phyloP scores from a whole-genome alignment of 2,329 filamentous ascomycete genomes.

The Colletotrichum sp. region DNA sequence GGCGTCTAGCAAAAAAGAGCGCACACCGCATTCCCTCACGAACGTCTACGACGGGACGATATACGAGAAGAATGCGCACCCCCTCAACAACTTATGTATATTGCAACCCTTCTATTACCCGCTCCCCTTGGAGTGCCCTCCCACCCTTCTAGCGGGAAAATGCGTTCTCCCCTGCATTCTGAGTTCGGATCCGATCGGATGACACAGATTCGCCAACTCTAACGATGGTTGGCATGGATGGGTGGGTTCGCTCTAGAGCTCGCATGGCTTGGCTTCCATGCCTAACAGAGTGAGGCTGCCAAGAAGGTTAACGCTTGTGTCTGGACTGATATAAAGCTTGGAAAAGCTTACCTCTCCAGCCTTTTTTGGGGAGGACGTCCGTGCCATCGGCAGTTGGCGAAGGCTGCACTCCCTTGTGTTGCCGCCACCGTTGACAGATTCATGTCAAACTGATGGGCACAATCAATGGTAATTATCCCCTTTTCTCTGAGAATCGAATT shows the following conservation, averaged over 20 bases:
- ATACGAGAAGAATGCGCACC: neutral
- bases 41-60: neutral
- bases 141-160: neutral
- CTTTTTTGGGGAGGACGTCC: neutral
- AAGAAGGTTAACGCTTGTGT: constrained; percentile 18
- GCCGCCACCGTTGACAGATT: neutral
- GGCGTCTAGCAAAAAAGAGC: neutral
- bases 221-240: neutral
- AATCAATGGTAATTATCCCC: neutral
- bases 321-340: constrained; percentile 11
- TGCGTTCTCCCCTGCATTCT: neutral
- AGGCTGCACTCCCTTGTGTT: neutral
- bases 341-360: neutral
- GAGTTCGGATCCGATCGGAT: constrained; percentile 14
- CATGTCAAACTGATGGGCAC: neutral
- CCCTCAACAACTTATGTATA: constrained; percentile 1
- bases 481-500: neutral
- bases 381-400: constrained; percentile 2
- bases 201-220: constrained; percentile 20
- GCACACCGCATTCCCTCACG: neutral
- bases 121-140: neutral
- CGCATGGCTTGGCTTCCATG: neutral
- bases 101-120: neutral
- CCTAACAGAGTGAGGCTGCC: constrained; percentile 12
- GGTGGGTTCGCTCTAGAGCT: neutral